Percentiles rank a stretch among this genome's conserved stretches.
phyloP scores from a whole-genome alignment of 768 basidiomycete species.

The Stropharia rugosoannulata region DNA sequence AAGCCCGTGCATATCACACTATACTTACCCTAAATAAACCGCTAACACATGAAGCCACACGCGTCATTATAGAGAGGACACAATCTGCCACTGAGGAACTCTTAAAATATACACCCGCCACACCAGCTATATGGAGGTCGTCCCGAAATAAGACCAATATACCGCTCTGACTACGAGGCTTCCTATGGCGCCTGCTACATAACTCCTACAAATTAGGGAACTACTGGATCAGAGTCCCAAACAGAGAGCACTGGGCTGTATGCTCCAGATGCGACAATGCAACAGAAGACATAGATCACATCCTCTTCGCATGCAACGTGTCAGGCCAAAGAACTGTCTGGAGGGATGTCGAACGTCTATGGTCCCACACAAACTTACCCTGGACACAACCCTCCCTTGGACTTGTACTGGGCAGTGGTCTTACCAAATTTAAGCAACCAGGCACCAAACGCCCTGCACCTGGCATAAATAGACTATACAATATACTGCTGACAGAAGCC shows the following conservation, averaged over 20 bases:
- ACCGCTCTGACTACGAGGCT: neutral
- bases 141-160: neutral
- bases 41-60: no score
- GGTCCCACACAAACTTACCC: neutral
- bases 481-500: slow-evolving; percentile 24
- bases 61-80: no score
- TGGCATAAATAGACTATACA: slow-evolving; percentile 12
- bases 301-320: neutral
- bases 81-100: no score
- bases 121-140: no score
- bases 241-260: neutral
- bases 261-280: neutral
- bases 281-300: neutral
- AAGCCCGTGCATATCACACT: no score
- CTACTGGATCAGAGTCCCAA: neutral
- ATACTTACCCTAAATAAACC: no score
- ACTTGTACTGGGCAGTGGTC: slow-evolving; percentile 9
- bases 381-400: slow-evolving; percentile 10
- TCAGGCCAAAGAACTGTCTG: neutral
- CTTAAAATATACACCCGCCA: no score
- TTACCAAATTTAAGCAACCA: neutral
- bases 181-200: neutral
- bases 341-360: neutral
- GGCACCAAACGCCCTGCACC: neutral
- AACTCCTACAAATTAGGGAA: neutral